Percentiles rank a stretch among this genome's conserved stretches.
Conservation (phyloP, 2,329 filamentous ascomycete genomes). For the Trichoderma guizhouense region DNA sequence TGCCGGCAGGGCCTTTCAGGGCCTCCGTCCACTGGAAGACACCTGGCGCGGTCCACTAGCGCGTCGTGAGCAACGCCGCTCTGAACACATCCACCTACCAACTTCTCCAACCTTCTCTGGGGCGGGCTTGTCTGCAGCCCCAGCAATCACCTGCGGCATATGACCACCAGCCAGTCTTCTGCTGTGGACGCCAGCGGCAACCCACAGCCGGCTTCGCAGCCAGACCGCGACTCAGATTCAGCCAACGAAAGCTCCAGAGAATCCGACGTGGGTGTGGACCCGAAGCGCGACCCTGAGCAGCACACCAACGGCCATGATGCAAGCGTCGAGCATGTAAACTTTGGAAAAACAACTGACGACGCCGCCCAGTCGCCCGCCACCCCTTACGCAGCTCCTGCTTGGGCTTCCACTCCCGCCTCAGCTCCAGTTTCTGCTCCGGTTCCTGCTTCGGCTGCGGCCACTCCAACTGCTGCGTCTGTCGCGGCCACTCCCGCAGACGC, state of each 20-base stretch:
- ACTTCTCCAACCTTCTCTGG: neutral
- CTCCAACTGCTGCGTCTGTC: neutral
- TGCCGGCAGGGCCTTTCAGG: slow-evolving; percentile 7
- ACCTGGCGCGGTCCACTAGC: slow-evolving; percentile 13
- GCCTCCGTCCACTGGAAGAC: slow-evolving; percentile 9
- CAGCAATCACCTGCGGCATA: slow-evolving; percentile 9
- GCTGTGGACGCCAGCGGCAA: slow-evolving; percentile 18
- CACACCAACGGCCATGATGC: slow-evolving; percentile 13
- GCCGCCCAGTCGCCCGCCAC: neutral
- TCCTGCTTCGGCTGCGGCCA: neutral
- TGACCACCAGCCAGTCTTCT: slow-evolving; percentile 21
- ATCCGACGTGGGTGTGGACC: slow-evolving; percentile 13
- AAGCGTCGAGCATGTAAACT: neutral
- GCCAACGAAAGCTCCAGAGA: slow-evolving; percentile 16
- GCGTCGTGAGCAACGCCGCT: slow-evolving; percentile 11
- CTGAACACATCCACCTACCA: neutral
- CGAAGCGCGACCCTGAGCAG: slow-evolving; percentile 9
- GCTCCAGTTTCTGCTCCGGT: neutral
- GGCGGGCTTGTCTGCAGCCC: slow-evolving; percentile 13
- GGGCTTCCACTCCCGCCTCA: neutral
- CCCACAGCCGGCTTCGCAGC: neutral
- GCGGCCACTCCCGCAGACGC: neutral
- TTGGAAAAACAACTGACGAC: slow-evolving; percentile 5
- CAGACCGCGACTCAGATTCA: slow-evolving; percentile 12
- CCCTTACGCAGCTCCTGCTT: neutral